phyloP scores from a whole-genome alignment of 2,329 filamentous ascomycete genomes.

The Aspergillus viridinutans region DNA sequence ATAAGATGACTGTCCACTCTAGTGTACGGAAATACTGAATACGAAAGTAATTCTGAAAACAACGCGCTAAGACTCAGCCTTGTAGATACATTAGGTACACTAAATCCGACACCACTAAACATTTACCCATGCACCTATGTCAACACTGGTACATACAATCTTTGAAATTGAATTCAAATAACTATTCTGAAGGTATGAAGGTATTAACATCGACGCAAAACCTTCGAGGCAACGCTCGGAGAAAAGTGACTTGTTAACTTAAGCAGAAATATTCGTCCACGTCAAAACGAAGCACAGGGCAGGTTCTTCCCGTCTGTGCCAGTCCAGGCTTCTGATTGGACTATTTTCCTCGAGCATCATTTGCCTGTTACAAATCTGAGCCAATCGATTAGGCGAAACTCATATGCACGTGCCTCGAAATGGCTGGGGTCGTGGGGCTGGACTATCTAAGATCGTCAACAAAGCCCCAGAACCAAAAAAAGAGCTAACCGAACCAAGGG shows the following conservation, averaged over 20 bases:
- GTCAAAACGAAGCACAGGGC: not conserved
- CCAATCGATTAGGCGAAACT: not conserved
- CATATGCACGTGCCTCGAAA: not conserved
- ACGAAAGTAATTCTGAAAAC: not conserved
- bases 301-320: not conserved
- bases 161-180: not conserved
- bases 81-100: not conserved
- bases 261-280: not conserved
- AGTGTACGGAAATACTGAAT: not conserved
- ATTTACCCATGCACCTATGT: not conserved
- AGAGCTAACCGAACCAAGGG: not conserved
- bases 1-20: not conserved
- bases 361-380: not conserved
- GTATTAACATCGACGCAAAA: not conserved
- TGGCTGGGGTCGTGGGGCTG: not conserved
- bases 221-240: not conserved
- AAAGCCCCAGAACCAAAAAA: not conserved
- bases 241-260: not conserved
- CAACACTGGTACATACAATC: not conserved
- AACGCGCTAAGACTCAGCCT: not conserved
- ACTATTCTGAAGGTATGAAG: not conserved
- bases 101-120: not conserved
- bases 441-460: not conserved
- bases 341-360: not conserved
- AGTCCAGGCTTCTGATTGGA: not conserved